These are phyloP conservation scores for Agaricus subrufescens DNA, from an alignment of 768 basidiomycete species.

Conservation along the genomic window DNA sequence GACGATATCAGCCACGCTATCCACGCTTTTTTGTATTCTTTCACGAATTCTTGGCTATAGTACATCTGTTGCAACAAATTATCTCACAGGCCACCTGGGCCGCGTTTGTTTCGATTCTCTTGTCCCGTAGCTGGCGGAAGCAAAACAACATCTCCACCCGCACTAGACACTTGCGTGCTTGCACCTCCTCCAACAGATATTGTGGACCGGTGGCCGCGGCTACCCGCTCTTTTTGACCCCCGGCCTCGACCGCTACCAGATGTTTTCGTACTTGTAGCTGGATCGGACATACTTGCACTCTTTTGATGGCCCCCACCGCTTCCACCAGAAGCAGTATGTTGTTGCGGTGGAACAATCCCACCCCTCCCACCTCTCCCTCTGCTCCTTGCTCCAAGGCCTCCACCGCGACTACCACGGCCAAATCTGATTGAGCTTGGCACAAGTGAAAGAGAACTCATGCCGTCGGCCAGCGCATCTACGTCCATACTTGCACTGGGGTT, in stretches of 20 bases:
- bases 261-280: constrained; percentile 4
- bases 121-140: constrained; percentile 9
- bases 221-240: constrained; percentile 2
- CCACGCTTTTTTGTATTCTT: too few relatives aligned
- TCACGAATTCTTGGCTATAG: neutral
- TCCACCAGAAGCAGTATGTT: constrained; percentile 12
- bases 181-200: neutral
- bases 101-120: constrained; percentile 6
- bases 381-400: constrained; percentile 10
- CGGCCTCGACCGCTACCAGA: neutral
- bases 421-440: constrained; percentile 70
- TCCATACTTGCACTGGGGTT: constrained; percentile 20
- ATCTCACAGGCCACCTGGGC: neutral
- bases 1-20: too few relatives aligned
- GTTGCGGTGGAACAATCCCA: constrained; percentile 1
- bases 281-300: neutral
- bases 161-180: neutral
- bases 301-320: neutral
- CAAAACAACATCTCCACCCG: constrained; percentile 3
- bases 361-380: constrained; percentile 9
- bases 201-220: neutral
- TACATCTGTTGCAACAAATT: neutral
- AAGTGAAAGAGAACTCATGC: constrained; percentile 44
- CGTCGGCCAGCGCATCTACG: constrained; percentile 46
- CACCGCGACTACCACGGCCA: constrained; percentile 53